Base-by-base conservation (phyloP, 345 rosid genomes). In the Lenwebbia sp. region DNA sequence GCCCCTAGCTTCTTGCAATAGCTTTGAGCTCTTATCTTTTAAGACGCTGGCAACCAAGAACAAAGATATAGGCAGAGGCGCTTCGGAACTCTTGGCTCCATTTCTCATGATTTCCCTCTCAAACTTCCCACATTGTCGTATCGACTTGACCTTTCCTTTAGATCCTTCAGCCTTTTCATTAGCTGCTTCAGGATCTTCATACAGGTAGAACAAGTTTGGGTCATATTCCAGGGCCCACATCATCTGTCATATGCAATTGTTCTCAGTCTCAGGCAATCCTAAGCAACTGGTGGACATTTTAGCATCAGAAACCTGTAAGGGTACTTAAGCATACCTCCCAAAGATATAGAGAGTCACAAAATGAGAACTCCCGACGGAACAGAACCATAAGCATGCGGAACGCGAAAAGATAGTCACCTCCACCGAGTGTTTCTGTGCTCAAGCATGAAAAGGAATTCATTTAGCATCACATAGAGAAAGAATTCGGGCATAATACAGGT, bases 221-320 rank as follows among this genome's bases (percentile, higher is more conserved):
- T 97, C 99, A 54, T 95, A 97, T 88, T 97, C 99, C 82, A 97
- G 92, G 55, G 99, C 99, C 99, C 99, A 97, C 99, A 97, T 97
- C 99, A 97, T 97, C 99, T 97, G 96, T 87, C 19, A 60, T 84
- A 83, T 70, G 81, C 47, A 70, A 70, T 37, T 49, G 22, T 53
- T 83, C 17, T 83, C 57, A 83, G 62, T 83, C n/a, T 70, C 81
- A 70, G 47, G 81, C 22, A 70, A 37, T 70, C 81, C 81, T 21
- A 70, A 70, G 25, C 78, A 56, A 83, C 33, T 50, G 84, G 47
- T 37, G 81, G 47, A 70, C 81, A 70, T 37, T 70, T 70, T 37
- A 1, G 7, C 23, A 86, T 83, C 44, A 82, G n/a, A 54, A 57
- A 84, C 53, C 41, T 44, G 53, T 60, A 19, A 37, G 26, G 26